Evolutionary conservation across 345 rosid genomes (phyloP).

Genomic region (Corchorus capsularis): DNA sequence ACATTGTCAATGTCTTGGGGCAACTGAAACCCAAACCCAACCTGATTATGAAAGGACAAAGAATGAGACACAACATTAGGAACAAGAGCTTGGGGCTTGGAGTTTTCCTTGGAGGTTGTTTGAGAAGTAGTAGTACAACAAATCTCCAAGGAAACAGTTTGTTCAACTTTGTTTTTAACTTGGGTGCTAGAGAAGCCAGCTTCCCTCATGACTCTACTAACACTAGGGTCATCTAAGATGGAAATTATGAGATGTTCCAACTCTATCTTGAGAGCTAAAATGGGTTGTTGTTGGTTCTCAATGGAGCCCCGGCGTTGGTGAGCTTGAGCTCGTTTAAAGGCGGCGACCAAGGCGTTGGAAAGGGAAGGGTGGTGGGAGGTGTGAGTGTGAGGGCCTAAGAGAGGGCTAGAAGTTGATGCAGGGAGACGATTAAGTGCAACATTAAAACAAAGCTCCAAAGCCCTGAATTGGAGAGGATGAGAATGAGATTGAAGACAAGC

Average conservation of each 20-base stretch:
- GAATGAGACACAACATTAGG: slow-evolving; percentile 27
- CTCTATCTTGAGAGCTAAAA: slow-evolving; percentile 71
- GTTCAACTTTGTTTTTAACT: slow-evolving; percentile 60
- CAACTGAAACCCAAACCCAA: slow-evolving; percentile 24
- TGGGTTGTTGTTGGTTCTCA: slow-evolving; percentile 80
- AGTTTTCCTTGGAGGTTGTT: slow-evolving; percentile 28
- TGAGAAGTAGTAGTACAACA: slow-evolving; percentile 26
- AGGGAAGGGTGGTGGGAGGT: slow-evolving; percentile 48
- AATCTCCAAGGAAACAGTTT: slow-evolving; percentile 54
- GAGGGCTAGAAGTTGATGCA: slow-evolving; percentile 57
- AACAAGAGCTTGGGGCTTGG: slow-evolving; percentile 30
- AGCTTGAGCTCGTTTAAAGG: slow-evolving; percentile 80
- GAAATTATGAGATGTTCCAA: slow-evolving; percentile 62
- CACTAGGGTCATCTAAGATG: slow-evolving; percentile 78
- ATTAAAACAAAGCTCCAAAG: slow-evolving; percentile 74
- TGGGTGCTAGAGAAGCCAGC: slow-evolving; percentile 78
- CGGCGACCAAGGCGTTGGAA: slow-evolving; percentile 74
- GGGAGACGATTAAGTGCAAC: slow-evolving; percentile 82
- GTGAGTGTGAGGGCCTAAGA: slow-evolving; percentile 45
- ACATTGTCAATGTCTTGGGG: slow-evolving; percentile 47
- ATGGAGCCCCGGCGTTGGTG: slow-evolving; percentile 76
- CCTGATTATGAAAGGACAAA: slow-evolving; percentile 18
- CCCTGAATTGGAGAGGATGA: slow-evolving; percentile 78
- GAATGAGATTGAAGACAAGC: slow-evolving; percentile 72
- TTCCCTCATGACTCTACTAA: slow-evolving; percentile 80